phyloP scores from a whole-genome alignment of 2,329 filamentous ascomycete species.

The Penicillium sp. region DNA sequence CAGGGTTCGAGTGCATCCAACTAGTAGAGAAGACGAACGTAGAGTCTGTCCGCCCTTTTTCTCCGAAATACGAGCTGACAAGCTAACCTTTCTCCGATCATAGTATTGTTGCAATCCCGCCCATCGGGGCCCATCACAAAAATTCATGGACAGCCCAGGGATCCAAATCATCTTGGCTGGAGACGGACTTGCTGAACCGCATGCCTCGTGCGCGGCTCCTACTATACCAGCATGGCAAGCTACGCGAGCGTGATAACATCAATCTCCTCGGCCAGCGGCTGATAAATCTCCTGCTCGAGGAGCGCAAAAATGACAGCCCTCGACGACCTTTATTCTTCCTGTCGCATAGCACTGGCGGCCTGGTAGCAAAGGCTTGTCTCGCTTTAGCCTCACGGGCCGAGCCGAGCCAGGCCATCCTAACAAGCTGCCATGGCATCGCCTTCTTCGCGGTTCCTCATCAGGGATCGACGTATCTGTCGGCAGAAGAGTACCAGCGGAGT shows the following conservation, averaged over 20 bases:
- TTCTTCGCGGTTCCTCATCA: conserved; percentile 66
- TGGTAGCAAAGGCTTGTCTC: conserved; percentile 61
- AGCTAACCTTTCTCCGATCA: background rate
- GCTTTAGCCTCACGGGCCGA: conserved; percentile 37
- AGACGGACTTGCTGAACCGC: conserved; percentile 22
- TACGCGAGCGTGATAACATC: conserved; percentile 29
- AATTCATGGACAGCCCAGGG: conserved; percentile 31
- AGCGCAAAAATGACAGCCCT: conserved; percentile 22
- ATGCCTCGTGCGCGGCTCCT: conserved; percentile 32
- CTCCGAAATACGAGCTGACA: background rate
- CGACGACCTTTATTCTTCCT: conserved; percentile 61
- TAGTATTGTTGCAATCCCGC: conserved; percentile 41
- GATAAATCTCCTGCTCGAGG: conserved; percentile 26
- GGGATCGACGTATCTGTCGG: conserved; percentile 64
- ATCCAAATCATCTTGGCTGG: conserved; percentile 29
- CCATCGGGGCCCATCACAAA: conserved; percentile 36
- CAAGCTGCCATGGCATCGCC: conserved; percentile 62
- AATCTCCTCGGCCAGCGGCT: conserved; percentile 29
- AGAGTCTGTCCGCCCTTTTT: conserved; percentile 28
- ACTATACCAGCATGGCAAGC: conserved; percentile 32
- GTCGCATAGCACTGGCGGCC: conserved; percentile 62
- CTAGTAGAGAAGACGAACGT: conserved; percentile 22
- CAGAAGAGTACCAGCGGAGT: conserved; percentile 57
- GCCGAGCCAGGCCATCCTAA: conserved; percentile 46
- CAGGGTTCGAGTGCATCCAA: conserved; percentile 21